Evolutionary conservation across 352 stramenopile genomes (phyloP).

Genomic region (Hyaloperonospora arabidopsidis): DNA sequence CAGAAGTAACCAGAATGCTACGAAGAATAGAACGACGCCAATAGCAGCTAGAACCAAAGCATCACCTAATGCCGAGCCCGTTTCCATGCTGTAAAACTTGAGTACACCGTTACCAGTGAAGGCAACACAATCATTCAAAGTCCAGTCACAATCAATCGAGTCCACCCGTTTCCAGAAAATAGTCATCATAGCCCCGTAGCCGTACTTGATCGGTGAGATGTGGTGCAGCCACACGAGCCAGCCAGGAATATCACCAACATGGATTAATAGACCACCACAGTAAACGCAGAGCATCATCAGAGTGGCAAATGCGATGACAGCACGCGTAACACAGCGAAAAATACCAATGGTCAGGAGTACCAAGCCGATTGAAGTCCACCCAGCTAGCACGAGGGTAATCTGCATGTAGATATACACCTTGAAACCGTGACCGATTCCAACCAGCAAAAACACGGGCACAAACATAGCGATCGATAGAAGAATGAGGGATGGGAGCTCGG

Average conservation of each 20-base stretch:
- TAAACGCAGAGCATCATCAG: slow-evolving; percentile 39
- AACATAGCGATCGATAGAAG: slow-evolving; percentile 38
- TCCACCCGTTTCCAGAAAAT: slow-evolving; percentile 36
- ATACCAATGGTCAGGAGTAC: slow-evolving; percentile 40
- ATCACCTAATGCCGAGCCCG: slow-evolving; percentile 10
- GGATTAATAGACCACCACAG: slow-evolving; percentile 41
- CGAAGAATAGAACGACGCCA: slow-evolving; percentile 31
- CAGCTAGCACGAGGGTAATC: slow-evolving; percentile 33
- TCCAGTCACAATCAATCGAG: slow-evolving; percentile 28
- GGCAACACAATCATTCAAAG: slow-evolving; percentile 23
- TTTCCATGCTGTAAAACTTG: slow-evolving; percentile 24
- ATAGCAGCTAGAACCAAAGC: slow-evolving; percentile 20
- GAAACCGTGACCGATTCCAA: slow-evolving; percentile 34
- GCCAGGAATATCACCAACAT: slow-evolving; percentile 30
- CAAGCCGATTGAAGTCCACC: slow-evolving; percentile 30
- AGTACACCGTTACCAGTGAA: slow-evolving; percentile 27
- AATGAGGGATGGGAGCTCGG: slow-evolving; percentile 40
- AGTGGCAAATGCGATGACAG: slow-evolving; percentile 25
- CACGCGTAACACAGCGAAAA: slow-evolving; percentile 18
- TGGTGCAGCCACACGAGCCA: slow-evolving; percentile 45
- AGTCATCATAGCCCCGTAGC: slow-evolving; percentile 42
- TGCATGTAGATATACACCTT: slow-evolving; percentile 31
- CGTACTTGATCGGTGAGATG: slow-evolving; percentile 41
- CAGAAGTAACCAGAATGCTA: slow-evolving; percentile 30
- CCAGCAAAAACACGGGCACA: slow-evolving; percentile 31